phyloP scores from a whole-genome alignment of 1,284 basidiomycete genomes.

The Ceratobasidium sp. region DNA sequence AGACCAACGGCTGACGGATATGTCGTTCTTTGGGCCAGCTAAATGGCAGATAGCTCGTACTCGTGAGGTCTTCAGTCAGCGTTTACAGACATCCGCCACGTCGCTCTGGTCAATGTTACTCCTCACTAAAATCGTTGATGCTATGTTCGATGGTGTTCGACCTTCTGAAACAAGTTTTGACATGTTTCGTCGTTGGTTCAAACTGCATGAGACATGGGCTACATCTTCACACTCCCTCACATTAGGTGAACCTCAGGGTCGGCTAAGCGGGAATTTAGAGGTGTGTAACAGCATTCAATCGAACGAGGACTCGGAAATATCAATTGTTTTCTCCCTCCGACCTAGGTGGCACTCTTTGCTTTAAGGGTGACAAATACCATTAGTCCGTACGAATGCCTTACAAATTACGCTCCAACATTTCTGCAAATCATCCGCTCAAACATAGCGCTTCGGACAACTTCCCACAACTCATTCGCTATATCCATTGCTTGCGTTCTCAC shows the following conservation, averaged over 20 bases:
- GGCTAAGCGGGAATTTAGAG: background rate
- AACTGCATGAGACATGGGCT: background rate
- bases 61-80: background rate
- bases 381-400: background rate
- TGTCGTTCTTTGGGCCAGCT: background rate
- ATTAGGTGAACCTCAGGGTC: background rate
- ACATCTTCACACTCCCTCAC: background rate
- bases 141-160: slow-evolving; percentile 6
- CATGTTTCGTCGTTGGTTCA: slow-evolving; percentile 5
- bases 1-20: background rate
- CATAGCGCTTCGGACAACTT: background rate
- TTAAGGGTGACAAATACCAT: slow-evolving; percentile 3
- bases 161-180: background rate
- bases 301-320: background rate
- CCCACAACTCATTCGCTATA: background rate
- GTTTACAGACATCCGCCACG: background rate
- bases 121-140: background rate
- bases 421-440: slow-evolving; percentile 10
- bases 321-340: background rate
- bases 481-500: slow-evolving; percentile 8
- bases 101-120: slow-evolving; percentile 1
- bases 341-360: background rate
- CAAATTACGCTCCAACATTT: slow-evolving; percentile 3
- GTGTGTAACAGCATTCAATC: background rate
- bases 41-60: background rate